A percentile compares a stretch with the other conserved stretches of the same genome.
Evolutionary conservation across 139 green algal species (phyloP).

Genomic region (Auxenochlorella pyrenoidosa): DNA sequence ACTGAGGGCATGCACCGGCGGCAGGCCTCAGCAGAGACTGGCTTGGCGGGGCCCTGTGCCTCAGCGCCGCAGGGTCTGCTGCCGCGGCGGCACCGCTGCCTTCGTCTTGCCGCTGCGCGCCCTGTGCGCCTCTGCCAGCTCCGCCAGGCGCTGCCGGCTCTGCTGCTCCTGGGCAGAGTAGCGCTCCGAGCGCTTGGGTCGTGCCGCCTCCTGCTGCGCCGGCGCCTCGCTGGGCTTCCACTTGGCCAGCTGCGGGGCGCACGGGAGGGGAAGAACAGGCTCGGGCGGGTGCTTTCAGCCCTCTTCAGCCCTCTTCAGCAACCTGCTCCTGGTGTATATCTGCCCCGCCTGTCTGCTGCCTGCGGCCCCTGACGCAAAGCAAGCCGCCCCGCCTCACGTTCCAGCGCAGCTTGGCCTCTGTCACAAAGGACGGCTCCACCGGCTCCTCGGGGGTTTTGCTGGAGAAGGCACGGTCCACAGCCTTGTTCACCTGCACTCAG

Average conservation of each 20-base stretch:
- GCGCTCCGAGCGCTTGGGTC: constrained; percentile 17
- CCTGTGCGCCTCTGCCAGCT: constrained; percentile 29
- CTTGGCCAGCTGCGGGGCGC: constrained; percentile 16
- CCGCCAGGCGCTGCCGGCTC: constrained; percentile 22
- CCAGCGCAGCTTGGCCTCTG: constrained; percentile 42
- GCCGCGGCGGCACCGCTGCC: neutral
- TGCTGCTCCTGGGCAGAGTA: constrained; percentile 20
- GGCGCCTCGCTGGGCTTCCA: constrained; percentile 1
- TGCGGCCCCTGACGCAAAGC: neutral
- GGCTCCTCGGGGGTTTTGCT: constrained; percentile 17
- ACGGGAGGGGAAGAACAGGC: neutral
- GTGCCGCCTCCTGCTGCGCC: neutral
- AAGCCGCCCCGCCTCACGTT: constrained; percentile 17
- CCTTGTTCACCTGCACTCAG: constrained; percentile 16
- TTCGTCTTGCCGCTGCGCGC: neutral
- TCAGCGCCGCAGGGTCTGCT: constrained; percentile 19
- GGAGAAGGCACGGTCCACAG: constrained; percentile 26
- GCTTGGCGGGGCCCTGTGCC: neutral
- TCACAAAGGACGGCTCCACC: constrained; percentile 32
- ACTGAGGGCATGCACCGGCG: neutral
- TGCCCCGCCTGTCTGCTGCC: too few relatives aligned
- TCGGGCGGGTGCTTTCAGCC: neutral
- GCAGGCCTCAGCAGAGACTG: neutral
- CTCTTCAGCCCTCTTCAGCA: too few relatives aligned
- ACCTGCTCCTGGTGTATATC: too few relatives aligned